Evolutionary conservation across 768 basidiomycete genomes (phyloP).

Genomic region (Pulveroboletus sp.): DNA sequence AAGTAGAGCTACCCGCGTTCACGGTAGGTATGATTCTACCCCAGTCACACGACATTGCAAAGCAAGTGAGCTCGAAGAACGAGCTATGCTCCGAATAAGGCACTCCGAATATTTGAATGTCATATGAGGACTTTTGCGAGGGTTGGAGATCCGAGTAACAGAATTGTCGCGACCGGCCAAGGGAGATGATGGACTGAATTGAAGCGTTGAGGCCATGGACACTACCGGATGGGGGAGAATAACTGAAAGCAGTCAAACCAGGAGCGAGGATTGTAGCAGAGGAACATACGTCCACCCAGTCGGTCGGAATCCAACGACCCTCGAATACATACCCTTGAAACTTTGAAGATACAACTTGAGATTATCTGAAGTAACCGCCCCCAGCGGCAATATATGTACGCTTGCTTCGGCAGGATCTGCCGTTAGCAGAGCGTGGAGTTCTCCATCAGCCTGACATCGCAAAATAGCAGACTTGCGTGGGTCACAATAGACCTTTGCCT

Average conservation of each 20-base stretch:
- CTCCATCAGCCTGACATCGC: conserved; percentile 78
- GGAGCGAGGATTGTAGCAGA: not conserved
- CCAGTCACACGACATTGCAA: conserved; percentile 86
- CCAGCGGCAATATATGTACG: conserved; percentile 84
- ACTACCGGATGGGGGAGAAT: conserved; percentile 59
- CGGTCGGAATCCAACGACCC: conserved; percentile 80
- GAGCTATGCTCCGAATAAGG: conserved; percentile 96
- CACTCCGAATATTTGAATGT: conserved; percentile 73
- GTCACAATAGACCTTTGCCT: conserved; percentile 87
- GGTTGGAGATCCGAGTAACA: conserved; percentile 64
- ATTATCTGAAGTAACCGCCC: conserved; percentile 68
- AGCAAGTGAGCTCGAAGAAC: conserved; percentile 93
- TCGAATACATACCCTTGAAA: conserved; percentile 67
- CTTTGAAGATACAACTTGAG: conserved; percentile 73
- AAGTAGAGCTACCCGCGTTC: conserved; percentile 70
- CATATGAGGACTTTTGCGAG: conserved; percentile 64
- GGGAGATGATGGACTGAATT: conserved; percentile 64
- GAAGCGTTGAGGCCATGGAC: conserved; percentile 61
- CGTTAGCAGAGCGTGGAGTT: conserved; percentile 75
- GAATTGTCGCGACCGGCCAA: conserved; percentile 64
- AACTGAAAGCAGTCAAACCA: conserved; percentile 40
- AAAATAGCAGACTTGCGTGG: conserved; percentile 77
- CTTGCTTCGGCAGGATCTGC: conserved; percentile 68
- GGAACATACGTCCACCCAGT: conserved; percentile 91
- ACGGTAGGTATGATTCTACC: conserved; percentile 92